A percentile compares a stretch with the other conserved stretches of the same genome.
Evolutionary conservation across 1,284 basidiomycete genomes (phyloP).

Genomic region (Ganoderma lingzhi): DNA sequence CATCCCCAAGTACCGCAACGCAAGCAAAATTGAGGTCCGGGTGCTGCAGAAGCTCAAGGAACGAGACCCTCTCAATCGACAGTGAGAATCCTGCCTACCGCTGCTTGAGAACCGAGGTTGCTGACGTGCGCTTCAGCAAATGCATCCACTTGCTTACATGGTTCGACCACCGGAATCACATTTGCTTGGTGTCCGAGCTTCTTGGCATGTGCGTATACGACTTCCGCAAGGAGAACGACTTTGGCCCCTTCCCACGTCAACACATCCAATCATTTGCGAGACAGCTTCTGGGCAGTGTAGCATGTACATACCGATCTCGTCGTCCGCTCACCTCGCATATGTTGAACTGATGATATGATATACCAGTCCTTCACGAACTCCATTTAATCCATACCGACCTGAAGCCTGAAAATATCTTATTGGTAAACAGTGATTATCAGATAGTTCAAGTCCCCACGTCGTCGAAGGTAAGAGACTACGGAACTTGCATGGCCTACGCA

Average conservation of each 20-base stretch:
- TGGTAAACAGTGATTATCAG: conserved; percentile 87
- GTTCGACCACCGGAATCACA: conserved; percentile 98
- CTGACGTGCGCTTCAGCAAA: conserved; percentile 69
- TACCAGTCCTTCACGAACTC: conserved; percentile 88
- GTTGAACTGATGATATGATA: conserved; percentile 2
- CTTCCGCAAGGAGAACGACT: conserved; percentile 98
- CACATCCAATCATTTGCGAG: conserved; percentile 97
- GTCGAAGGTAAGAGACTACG: conserved; percentile 25
- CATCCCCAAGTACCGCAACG: conserved; percentile 97
- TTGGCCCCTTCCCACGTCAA: conserved; percentile 93
- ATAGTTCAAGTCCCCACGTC: conserved; percentile 56
- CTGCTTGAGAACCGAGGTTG: conserved; percentile 8
- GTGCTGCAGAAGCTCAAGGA: conserved; percentile 94
- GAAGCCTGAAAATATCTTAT: conserved; percentile 97
- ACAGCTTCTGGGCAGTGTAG: conserved; percentile 92
- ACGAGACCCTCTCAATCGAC: conserved; percentile 88
- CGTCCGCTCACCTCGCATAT: not conserved
- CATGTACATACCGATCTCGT: conserved; percentile 70
- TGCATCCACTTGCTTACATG: conserved; percentile 96
- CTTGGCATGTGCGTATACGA: conserved; percentile 99
- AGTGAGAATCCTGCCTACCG: conserved; percentile 63
- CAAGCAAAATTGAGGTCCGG: conserved; percentile 97
- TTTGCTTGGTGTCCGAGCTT: conserved; percentile 97
- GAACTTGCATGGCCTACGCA: not conserved
- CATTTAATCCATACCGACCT: conserved; percentile 97